Evolutionary conservation across 176 grass and related monocot species (phyloP).

Genomic region (Luzula sylvatica): DNA sequence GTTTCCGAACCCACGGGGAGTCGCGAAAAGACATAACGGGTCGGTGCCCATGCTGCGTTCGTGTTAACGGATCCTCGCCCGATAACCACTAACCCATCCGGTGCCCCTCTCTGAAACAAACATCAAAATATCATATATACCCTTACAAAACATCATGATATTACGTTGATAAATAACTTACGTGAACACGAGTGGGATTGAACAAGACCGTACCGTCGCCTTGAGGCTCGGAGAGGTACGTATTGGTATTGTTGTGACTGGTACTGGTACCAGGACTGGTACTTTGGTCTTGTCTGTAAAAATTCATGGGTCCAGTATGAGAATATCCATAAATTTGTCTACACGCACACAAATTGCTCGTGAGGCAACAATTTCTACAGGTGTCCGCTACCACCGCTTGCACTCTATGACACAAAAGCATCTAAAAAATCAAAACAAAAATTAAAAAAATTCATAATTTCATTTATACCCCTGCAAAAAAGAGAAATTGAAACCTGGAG

Average conservation of each 20-base stretch:
- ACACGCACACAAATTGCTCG: slow-evolving; percentile 76
- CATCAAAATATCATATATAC: neutral
- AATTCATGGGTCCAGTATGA: slow-evolving; percentile 31
- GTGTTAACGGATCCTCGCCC: slow-evolving; percentile 70
- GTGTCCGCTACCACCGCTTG: slow-evolving; percentile 85
- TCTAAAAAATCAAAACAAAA: slow-evolving; percentile 48
- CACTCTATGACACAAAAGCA: slow-evolving; percentile 86
- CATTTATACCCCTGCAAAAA: neutral
- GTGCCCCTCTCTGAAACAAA: slow-evolving; percentile 41
- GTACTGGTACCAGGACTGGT: slow-evolving; percentile 42
- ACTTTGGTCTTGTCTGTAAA: slow-evolving; percentile 81
- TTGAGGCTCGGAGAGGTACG: slow-evolving; percentile 65
- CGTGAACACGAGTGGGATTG: slow-evolving; percentile 64
- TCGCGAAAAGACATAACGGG: slow-evolving; percentile 90
- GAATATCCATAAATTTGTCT: slow-evolving; percentile 74
- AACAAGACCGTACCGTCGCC: slow-evolving; percentile 60
- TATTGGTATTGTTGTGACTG: slow-evolving; percentile 18
- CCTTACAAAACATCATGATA: no score
- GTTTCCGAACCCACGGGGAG: slow-evolving; percentile 70
- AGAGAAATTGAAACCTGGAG: slow-evolving; percentile 48
- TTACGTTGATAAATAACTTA: no score
- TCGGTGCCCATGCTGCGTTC: slow-evolving; percentile 76
- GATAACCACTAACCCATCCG: slow-evolving; percentile 90
- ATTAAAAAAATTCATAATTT: neutral
- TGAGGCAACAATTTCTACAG: slow-evolving; percentile 90